These are phyloP conservation scores for Neophaeococcomyces aloes DNA, from an alignment of 2,329 filamentous ascomycete species.

Conservation along the genomic window DNA sequence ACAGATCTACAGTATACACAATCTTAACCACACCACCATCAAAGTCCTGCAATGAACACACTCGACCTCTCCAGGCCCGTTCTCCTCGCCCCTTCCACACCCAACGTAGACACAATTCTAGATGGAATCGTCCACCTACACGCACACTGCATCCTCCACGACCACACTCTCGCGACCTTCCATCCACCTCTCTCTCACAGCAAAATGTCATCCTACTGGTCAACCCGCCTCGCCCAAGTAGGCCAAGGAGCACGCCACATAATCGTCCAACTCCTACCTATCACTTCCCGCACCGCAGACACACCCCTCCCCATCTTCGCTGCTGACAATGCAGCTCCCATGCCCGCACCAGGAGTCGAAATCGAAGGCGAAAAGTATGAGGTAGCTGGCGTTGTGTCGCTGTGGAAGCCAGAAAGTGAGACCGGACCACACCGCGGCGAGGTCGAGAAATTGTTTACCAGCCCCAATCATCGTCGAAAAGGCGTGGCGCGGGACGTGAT, in stretches of 20 bases:
- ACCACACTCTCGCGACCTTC: slow-evolving; percentile 48
- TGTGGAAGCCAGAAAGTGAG: slow-evolving; percentile 43
- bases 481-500: slow-evolving; percentile 47
- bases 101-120: slow-evolving; percentile 28
- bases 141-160: slow-evolving; percentile 48
- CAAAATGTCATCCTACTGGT: slow-evolving; percentile 50
- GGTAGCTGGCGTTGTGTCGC: slow-evolving; percentile 45
- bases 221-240: slow-evolving; percentile 41
- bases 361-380: slow-evolving; percentile 9
- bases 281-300: slow-evolving; percentile 23
- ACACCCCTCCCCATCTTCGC: slow-evolving; percentile 28
- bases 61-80: background rate
- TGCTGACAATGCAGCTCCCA: slow-evolving; percentile 19
- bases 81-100: slow-evolving; percentile 8
- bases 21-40: no score
- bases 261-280: slow-evolving; percentile 38
- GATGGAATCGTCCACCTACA: slow-evolving; percentile 50
- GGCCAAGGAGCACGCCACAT: slow-evolving; percentile 40
- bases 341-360: slow-evolving; percentile 21
- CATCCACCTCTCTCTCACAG: slow-evolving; percentile 48
- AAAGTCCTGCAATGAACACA: no score
- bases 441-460: slow-evolving; percentile 51
- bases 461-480: slow-evolving; percentile 39
- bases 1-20: background rate
- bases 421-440: slow-evolving; percentile 46